Evolutionary conservation across 805 yeast genomes (phyloP), one percentile per base, ranked within the genome.

Genomic region (Metschnikowia kunwiensis): DNA sequence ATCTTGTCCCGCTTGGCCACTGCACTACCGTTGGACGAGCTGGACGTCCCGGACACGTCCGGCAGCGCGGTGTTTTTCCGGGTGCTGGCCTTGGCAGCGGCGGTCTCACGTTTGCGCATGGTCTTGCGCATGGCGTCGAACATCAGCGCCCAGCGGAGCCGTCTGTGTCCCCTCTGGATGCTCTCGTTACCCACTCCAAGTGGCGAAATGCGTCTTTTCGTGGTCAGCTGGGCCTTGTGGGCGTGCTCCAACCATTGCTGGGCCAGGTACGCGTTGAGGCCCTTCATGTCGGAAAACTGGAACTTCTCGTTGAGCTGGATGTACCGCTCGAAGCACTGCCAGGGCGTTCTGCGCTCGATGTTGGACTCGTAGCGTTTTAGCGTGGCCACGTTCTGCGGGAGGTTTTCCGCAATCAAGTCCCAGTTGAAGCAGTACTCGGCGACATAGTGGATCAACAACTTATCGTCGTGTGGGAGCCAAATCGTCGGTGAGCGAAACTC

Each of bases 281-380:
- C 98, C 53, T 84, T 80, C 78, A 93, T 77, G 53, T 91, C 97
- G 27, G 78, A 68, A 42, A 86, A 77, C 46, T 86, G 94, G 52
- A 88, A 91, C 40, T 82, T 80, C 42, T 91, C 96, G 51, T 86
- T 87, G 47, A 93, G 70, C 63, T 91, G 97, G 43, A 89, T 82
- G 68, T 91, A 93, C 47, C 98, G 70, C 60, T 93, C 98, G 65
- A 93, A 93, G 58, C 97, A 91, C 58, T 91, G 97, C 98, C 98
- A 93, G 0, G 98, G 95, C 0, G 97, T 93, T 53, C 98, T 75
- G 53, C 97, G 76, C 59, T 93, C 97, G 39, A 88, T 86, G 53
- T 86, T 88, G 1, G 97, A 84, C 24, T 80, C 75, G 57, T 86
- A 88, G 10, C 82, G 76, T 36, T 56, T 60, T 34, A 67, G 48